Conservation (phyloP, 192 early-diverging fungal species). For the Coemansia sp. region DNA sequence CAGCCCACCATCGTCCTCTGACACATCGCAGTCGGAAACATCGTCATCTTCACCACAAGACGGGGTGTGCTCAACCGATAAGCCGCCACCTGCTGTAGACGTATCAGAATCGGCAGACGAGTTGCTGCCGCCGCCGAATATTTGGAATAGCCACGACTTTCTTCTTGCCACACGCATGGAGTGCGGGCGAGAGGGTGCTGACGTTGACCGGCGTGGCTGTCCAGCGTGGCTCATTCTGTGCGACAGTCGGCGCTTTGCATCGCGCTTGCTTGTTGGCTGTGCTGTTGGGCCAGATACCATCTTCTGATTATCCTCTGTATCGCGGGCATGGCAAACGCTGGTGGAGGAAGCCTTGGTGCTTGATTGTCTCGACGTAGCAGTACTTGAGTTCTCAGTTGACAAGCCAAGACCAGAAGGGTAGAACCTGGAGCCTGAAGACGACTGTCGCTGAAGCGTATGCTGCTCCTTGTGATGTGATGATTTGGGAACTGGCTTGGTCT, state of each 20-base stretch:
- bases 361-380: neutral
- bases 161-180: constrained; percentile 39
- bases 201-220: constrained; percentile 43
- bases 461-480: constrained; percentile 5
- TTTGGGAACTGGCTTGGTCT: neutral
- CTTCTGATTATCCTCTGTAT: neutral
- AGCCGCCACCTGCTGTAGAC: neutral
- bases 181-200: constrained; percentile 46
- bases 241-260: constrained; percentile 9
- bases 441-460: neutral
- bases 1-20: neutral
- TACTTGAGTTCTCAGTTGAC: neutral
- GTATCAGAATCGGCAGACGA: neutral
- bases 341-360: constrained; percentile 7
- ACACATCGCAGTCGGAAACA: neutral
- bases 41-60: constrained; percentile 1
- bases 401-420: constrained; percentile 31
- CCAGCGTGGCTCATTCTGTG: constrained; percentile 33
- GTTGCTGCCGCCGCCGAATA: constrained; percentile 25
- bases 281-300: neutral
- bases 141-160: constrained; percentile 36
- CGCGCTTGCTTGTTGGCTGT: neutral
- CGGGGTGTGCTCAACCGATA: neutral
- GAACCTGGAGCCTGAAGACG: constrained; percentile 20
- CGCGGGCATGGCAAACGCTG: neutral